These are phyloP conservation scores for Pharus latifolius DNA, from an alignment of 176 grass and related monocot genomes.

Conservation along the genomic window DNA sequence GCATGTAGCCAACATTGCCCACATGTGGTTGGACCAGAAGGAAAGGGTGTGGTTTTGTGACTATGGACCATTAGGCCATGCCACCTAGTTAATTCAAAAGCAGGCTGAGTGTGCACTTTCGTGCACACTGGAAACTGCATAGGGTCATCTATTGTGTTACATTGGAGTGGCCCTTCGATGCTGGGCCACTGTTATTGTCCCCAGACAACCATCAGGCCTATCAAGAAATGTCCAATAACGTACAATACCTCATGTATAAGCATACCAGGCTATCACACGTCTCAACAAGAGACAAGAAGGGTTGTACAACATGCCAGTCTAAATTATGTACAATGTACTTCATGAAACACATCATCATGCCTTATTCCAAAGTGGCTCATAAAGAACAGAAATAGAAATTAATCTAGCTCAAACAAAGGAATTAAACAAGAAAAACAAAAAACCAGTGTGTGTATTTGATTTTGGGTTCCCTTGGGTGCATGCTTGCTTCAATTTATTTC, in stretches of 20 bases:
- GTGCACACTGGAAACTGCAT: background rate
- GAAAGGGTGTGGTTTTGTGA: background rate
- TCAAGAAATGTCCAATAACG: background rate
- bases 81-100: background rate
- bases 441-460: too few species aligned
- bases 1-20: background rate
- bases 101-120: background rate
- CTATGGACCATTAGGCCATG: constrained; percentile 18
- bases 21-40: constrained; percentile 5
- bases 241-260: too few species aligned
- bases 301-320: background rate
- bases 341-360: background rate
- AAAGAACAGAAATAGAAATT: background rate
- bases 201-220: background rate
- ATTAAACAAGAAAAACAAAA: background rate
- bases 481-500: background rate
- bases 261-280: too few species aligned
- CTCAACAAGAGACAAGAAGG: background rate
- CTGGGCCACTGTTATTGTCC: background rate
- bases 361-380: background rate
- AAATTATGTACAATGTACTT: background rate
- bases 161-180: background rate
- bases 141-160: background rate
- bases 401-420: background rate
- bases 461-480: too few species aligned